Conservation (phyloP, 768 basidiomycete species). For the Kwoniella mangroviensis region DNA sequence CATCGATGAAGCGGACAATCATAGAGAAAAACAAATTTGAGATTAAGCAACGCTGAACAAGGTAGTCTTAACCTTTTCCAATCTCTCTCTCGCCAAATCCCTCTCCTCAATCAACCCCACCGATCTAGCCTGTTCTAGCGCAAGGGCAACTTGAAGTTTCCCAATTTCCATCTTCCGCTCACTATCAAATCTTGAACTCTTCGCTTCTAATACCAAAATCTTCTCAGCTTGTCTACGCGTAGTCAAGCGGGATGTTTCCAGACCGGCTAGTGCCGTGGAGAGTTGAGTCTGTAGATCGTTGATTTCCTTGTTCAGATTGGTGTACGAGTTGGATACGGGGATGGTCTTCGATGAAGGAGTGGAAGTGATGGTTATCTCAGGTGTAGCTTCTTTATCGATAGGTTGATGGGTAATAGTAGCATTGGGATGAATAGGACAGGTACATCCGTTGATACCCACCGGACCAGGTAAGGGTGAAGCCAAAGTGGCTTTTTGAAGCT, state of each 20-base stretch:
- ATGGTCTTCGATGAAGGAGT: conserved; percentile 33
- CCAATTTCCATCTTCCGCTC: conserved; percentile 31
- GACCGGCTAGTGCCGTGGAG: conserved; percentile 32
- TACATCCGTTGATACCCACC: conserved; percentile 27
- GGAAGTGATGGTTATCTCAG: conserved; percentile 45
- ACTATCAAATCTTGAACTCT: conserved; percentile 27
- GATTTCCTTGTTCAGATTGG: conserved; percentile 20
- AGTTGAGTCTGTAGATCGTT: conserved; percentile 43
- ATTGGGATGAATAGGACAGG: conserved; percentile 25
- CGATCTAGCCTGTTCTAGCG: conserved; percentile 40
- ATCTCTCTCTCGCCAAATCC: conserved; percentile 43
- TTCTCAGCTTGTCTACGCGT: conserved; percentile 28
- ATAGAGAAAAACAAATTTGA: background rate
- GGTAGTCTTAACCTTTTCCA: conserved; percentile 51
- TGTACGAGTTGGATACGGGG: conserved; percentile 10
- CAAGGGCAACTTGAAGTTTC: conserved; percentile 41
- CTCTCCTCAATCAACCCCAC: conserved; percentile 42
- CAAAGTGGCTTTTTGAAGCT: conserved; percentile 31
- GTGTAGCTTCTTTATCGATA: conserved; percentile 10
- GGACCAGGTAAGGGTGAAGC: conserved; percentile 24
- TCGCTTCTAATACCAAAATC: conserved; percentile 33
- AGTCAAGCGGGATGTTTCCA: conserved; percentile 31
- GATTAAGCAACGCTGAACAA: conserved; percentile 40
- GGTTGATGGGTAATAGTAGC: background rate
- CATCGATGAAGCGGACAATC: too few species aligned